These are phyloP conservation scores for Diaporthe citriasiana DNA, from an alignment of 2,329 filamentous ascomycete genomes.

Conservation along the genomic window DNA sequence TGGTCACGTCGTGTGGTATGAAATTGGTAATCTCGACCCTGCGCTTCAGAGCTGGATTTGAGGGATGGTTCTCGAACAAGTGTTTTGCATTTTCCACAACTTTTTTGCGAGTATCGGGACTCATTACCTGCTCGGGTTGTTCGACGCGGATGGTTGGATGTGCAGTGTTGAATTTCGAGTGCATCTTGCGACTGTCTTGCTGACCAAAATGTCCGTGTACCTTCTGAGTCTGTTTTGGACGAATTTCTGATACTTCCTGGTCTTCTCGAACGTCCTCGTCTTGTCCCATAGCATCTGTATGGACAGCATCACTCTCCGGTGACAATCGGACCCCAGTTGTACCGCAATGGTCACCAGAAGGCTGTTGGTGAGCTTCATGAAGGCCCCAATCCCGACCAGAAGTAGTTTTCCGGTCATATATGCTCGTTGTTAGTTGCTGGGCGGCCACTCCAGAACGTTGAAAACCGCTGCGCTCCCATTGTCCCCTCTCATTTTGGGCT, in stretches of 20 bases:
- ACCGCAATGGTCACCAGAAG: not conserved
- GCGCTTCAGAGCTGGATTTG: slow-evolving; percentile 7
- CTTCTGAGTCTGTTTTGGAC: not conserved
- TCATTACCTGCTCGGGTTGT: too few relatives aligned
- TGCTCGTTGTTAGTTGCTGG: not conserved
- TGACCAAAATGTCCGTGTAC: too few relatives aligned
- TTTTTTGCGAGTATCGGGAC: not conserved
- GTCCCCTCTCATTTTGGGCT: not conserved
- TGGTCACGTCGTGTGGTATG: slow-evolving; percentile 13
- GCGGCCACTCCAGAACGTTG: not conserved
- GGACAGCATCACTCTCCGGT: not conserved
- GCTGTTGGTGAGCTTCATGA: not conserved
- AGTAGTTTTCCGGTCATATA: not conserved
- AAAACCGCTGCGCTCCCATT: not conserved
- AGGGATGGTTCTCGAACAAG: not conserved
- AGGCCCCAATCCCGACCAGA: too few relatives aligned
- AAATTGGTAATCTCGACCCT: not conserved
- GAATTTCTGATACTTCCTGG: not conserved
- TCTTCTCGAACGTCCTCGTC: not conserved
- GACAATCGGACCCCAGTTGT: too few relatives aligned
- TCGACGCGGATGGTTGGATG: not conserved
- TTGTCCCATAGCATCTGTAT: not conserved
- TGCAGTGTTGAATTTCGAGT: not conserved
- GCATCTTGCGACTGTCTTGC: not conserved
- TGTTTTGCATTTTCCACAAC: not conserved